Evolutionary conservation across 805 yeast species (phyloP).

Genomic region (Zygosaccharomyces bailii): DNA sequence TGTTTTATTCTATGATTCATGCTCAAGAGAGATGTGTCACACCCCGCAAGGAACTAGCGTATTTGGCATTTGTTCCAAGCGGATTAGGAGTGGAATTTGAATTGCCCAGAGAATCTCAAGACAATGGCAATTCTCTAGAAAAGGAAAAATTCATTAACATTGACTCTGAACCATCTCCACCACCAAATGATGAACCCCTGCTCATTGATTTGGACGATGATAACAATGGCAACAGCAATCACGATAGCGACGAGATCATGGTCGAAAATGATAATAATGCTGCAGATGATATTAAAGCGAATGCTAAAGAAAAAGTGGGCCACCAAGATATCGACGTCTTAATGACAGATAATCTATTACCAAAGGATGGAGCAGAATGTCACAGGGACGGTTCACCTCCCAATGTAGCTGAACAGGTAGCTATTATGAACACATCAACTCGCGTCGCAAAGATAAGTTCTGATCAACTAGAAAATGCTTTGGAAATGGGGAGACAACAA

Average conservation of each 20-base stretch:
- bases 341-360: slow-evolving; percentile 8
- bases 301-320: background rate
- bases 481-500: slow-evolving; percentile 87
- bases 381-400: slow-evolving; percentile 1
- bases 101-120: slow-evolving; percentile 3
- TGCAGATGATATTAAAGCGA: too few species aligned
- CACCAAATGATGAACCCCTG: slow-evolving; percentile 7
- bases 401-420: slow-evolving; percentile 15
- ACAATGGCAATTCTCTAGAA: background rate
- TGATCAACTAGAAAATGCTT: slow-evolving; percentile 69
- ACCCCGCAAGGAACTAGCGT: slow-evolving; percentile 82
- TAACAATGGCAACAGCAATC: background rate
- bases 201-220: slow-evolving; percentile 8
- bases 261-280: background rate
- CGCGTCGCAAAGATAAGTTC: slow-evolving; percentile 39
- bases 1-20: slow-evolving; percentile 68
- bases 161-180: slow-evolving; percentile 6
- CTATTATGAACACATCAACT: slow-evolving; percentile 21
- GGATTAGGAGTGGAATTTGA: slow-evolving; percentile 62
- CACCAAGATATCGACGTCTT: slow-evolving; percentile 7
- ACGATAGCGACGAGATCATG: background rate
- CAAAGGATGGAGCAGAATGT: background rate
- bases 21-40: slow-evolving; percentile 62
- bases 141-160: slow-evolving; percentile 2
- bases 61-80: slow-evolving; percentile 76